Evolutionary conservation across 2,329 filamentous ascomycete genomes (phyloP), one percentile per base, ranked within the genome.

Genomic region (Bipolaris sorokiniana): DNA sequence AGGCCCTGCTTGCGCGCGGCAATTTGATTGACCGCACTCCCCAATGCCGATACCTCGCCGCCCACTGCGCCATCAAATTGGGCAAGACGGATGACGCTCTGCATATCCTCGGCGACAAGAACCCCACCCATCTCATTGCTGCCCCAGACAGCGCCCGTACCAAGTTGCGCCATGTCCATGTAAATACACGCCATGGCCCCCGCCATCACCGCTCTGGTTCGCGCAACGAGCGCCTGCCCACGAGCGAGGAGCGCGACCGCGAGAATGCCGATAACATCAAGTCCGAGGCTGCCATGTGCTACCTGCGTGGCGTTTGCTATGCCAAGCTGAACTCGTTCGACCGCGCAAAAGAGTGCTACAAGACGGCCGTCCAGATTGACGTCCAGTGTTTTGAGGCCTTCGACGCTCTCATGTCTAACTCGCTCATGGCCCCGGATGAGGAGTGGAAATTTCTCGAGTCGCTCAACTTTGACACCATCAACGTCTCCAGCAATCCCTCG

Each of bases 321-420:
- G 93, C 95, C 6, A 97, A 97, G 78, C 91, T 97, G 76, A 99
- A 98, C 76, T 91, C 94, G 23, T 98, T 98, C 69, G 95, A 99
- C 75, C 88, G 92, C 33, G 95, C 95, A 50, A 97, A 97, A 76
- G 93, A 98, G 70, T 98, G 95, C 79, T 99, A 98, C 83, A 98
- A 97, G 80, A 92, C 96, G 69, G 95, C 95, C 1, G 92, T 98
- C 44, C 88, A 91, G 60, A 97, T 99, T 71, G 95, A 99, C 73
- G 93, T 98, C 3, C 93, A 97, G 76, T 99, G 95, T 78, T 98
- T 97, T 73, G 95, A 99, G 77, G 95, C 95, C 0, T 98, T 99
- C 72, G 93, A 97, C 69, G 93, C 98, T 80, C 85, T 99, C 53
- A 97, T 98, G 88, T 92, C 92, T 79, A 99, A 99, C 79, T 91